These are phyloP conservation scores for Biscogniauxia sp. DNA, from an alignment of 2,329 filamentous ascomycete species.

Conservation along the genomic window DNA sequence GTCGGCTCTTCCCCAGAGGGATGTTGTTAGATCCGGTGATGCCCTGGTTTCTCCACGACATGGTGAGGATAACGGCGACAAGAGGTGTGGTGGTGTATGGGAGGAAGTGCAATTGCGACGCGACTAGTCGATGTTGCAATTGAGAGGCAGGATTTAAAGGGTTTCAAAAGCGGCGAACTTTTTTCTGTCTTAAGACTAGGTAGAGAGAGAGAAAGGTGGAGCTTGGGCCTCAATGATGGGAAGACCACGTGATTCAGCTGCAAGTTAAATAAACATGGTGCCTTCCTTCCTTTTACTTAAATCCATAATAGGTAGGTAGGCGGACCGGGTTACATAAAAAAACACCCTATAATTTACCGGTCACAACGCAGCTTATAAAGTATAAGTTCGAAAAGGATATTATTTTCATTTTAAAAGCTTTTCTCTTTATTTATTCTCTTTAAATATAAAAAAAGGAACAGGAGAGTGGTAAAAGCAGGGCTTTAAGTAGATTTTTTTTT, in stretches of 20 bases:
- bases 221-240: not conserved
- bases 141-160: not conserved
- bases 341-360: too few relatives aligned
- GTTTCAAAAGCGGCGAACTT: not conserved
- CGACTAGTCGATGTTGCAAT: not conserved
- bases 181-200: not conserved
- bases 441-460: too few relatives aligned
- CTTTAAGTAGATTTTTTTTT: too few relatives aligned
- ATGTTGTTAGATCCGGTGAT: conserved; percentile 99
- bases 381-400: too few relatives aligned
- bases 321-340: too few relatives aligned
- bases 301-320: too few relatives aligned
- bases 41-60: conserved; percentile 72
- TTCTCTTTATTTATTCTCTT: too few relatives aligned
- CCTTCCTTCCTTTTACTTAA: too few relatives aligned
- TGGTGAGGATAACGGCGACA: conserved; percentile 28
- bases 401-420: too few relatives aligned
- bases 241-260: not conserved
- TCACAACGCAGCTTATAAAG: too few relatives aligned
- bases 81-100: not conserved
- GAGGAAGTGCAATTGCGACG: not conserved
- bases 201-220: not conserved
- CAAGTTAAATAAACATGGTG: too few relatives aligned
- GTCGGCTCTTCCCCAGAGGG: conserved; percentile 79
- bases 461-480: too few relatives aligned